phyloP scores from a whole-genome alignment of 257 asterid genomes.

The Nicotiana attenuata region DNA sequence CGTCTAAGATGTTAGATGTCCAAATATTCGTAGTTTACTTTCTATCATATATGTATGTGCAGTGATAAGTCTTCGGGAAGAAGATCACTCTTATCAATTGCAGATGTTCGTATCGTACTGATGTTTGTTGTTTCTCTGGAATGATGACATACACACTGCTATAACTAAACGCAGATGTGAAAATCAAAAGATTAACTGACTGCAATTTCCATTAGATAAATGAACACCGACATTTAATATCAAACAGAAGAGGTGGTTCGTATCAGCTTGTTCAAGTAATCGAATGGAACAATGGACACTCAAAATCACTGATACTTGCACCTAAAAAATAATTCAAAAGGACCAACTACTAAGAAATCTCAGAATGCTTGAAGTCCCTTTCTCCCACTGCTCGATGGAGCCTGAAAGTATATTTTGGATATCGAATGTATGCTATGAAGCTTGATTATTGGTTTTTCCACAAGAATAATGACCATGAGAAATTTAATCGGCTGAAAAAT shows the following conservation, averaged over 20 bases:
- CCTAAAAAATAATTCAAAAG: not conserved
- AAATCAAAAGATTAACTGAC: not conserved
- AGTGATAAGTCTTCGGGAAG: no score
- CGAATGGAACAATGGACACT: not conserved
- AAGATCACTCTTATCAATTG: no score
- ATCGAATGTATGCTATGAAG: constrained; percentile 8
- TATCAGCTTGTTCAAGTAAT: not conserved
- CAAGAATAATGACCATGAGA: not conserved
- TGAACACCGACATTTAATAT: not conserved
- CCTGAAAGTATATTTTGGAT: not conserved
- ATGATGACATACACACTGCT: no score
- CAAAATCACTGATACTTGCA: not conserved
- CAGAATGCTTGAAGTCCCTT: not conserved
- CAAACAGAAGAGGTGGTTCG: not conserved
- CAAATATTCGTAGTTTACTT: no score
- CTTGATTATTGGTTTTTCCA: constrained; percentile 19
- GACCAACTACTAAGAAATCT: not conserved
- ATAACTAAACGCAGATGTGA: no score
- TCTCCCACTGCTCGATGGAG: not conserved
- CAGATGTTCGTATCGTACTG: no score
- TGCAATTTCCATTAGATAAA: not conserved
- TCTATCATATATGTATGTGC: no score
- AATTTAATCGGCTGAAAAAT: not conserved
- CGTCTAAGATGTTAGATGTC: no score
- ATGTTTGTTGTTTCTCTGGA: no score